These are phyloP conservation scores for Termitomyces sp. DNA, from an alignment of 768 basidiomycete species.

Conservation along the genomic window DNA sequence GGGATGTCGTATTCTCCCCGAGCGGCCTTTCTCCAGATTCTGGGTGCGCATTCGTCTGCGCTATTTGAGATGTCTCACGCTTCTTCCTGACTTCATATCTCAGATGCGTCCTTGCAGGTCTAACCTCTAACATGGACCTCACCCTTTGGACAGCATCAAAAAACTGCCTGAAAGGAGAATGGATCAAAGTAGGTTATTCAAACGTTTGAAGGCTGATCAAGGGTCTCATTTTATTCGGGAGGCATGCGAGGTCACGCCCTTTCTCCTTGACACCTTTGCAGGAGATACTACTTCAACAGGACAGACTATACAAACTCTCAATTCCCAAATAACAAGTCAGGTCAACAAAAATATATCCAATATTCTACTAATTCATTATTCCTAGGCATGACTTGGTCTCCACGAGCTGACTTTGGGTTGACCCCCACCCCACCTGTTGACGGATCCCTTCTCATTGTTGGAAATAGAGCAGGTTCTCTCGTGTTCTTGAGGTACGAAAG, in stretches of 20 bases:
- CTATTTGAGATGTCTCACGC: not conserved
- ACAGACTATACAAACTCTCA: slow-evolving; percentile 32
- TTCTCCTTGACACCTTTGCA: slow-evolving; percentile 34
- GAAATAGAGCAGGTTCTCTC: slow-evolving; percentile 63
- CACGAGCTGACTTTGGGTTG: slow-evolving; percentile 52
- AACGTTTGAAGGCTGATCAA: not conserved
- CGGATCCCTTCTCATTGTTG: slow-evolving; percentile 65
- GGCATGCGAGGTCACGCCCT: slow-evolving; percentile 54
- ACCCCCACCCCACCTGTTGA: slow-evolving; percentile 46
- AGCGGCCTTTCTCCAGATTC: slow-evolving; percentile 55
- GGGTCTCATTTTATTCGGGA: slow-evolving; percentile 18
- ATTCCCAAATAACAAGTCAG: slow-evolving; percentile 48
- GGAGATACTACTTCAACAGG: slow-evolving; percentile 16
- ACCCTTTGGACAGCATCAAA: slow-evolving; percentile 63
- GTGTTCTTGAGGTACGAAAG: slow-evolving; percentile 51
- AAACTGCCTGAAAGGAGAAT: slow-evolving; percentile 71
- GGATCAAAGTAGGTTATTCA: slow-evolving; percentile 46
- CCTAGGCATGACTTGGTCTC: slow-evolving; percentile 69
- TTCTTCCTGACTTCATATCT: not conserved
- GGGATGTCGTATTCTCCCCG: slow-evolving; percentile 62
- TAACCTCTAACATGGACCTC: slow-evolving; percentile 76
- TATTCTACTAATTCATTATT: not conserved
- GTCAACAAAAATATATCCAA: not conserved
- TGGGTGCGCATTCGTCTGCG: slow-evolving; percentile 38
- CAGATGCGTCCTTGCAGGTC: slow-evolving; percentile 65